phyloP scores from a whole-genome alignment of 768 basidiomycete species.

The Leucocoprinus birnbaumii region DNA sequence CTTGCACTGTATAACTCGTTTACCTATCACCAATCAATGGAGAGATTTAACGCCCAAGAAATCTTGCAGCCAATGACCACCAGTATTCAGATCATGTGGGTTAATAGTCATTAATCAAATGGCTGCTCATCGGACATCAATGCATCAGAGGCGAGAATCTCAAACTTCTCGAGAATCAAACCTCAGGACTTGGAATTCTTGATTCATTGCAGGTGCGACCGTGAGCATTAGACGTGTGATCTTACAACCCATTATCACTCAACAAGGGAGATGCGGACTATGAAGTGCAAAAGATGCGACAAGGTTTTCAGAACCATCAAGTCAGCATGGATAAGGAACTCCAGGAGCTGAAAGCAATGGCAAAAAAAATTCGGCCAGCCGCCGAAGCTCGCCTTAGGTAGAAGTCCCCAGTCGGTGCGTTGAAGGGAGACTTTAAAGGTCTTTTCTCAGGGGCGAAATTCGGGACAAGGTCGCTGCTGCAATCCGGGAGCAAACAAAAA shows the following conservation, averaged over 20 bases:
- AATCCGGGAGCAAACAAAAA: constrained; percentile 38
- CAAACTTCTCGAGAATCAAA: constrained; percentile 2
- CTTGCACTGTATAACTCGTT: neutral
- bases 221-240: neutral
- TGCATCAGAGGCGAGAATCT: neutral
- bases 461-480: constrained; percentile 36
- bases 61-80: constrained; percentile 4
- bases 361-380: constrained; percentile 13
- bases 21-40: constrained; percentile 1
- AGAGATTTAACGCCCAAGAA: neutral
- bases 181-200: neutral
- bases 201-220: neutral
- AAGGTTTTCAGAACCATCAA: constrained; percentile 19
- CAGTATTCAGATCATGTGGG: neutral
- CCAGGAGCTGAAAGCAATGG: constrained; percentile 16
- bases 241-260: neutral
- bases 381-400: constrained; percentile 17
- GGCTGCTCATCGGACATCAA: neutral
- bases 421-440: neutral
- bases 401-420: neutral
- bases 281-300: constrained; percentile 19
- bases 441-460: constrained; percentile 27
- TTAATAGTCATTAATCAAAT: neutral
- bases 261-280: constrained; percentile 12
- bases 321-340: constrained; percentile 14